phyloP scores from a whole-genome alignment of 805 yeast species.

The Metschnikowia borealis region DNA sequence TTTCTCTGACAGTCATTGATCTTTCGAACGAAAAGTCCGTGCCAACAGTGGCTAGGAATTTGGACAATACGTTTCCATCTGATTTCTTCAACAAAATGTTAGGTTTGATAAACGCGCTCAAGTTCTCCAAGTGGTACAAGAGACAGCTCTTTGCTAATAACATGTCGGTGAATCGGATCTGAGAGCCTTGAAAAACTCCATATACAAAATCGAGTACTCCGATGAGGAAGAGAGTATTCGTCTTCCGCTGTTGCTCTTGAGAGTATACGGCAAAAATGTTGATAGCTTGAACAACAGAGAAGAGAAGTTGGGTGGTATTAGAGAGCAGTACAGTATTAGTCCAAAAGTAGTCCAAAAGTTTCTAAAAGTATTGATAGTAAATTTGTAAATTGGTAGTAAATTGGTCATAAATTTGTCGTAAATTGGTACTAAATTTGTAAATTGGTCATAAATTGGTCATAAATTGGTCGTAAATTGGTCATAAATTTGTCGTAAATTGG shows the following conservation, averaged over 20 bases:
- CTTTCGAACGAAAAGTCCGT: constrained; percentile 32
- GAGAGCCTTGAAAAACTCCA: constrained; percentile 92
- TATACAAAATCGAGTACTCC: constrained; percentile 66
- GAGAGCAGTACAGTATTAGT: too few species aligned
- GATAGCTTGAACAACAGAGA: constrained; percentile 84
- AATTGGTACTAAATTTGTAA: too few species aligned
- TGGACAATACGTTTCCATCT: constrained; percentile 76
- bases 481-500: too few species aligned
- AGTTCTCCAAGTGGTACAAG: constrained; percentile 76
- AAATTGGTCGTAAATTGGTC: too few species aligned
- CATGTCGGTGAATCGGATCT: constrained; percentile 62
- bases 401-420: too few species aligned
- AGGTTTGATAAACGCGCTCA: constrained; percentile 56
- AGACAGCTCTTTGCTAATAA: constrained; percentile 39
- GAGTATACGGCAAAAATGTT: constrained; percentile 87
- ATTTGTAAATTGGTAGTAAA: too few species aligned
- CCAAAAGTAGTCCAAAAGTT: too few species aligned
- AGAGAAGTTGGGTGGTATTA: too few species aligned
- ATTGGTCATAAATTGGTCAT: too few species aligned
- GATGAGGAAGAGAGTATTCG: constrained; percentile 26
- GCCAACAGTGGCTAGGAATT: constrained; percentile 51
- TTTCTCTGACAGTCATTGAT: constrained; percentile 27
- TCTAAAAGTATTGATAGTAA: too few species aligned
- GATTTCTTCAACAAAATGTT: constrained; percentile 82
- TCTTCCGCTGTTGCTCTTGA: constrained; percentile 61